phyloP scores from a whole-genome alignment of 2,329 filamentous ascomycete species.

The Ophiognomonia clavigignenti-juglandacearum region DNA sequence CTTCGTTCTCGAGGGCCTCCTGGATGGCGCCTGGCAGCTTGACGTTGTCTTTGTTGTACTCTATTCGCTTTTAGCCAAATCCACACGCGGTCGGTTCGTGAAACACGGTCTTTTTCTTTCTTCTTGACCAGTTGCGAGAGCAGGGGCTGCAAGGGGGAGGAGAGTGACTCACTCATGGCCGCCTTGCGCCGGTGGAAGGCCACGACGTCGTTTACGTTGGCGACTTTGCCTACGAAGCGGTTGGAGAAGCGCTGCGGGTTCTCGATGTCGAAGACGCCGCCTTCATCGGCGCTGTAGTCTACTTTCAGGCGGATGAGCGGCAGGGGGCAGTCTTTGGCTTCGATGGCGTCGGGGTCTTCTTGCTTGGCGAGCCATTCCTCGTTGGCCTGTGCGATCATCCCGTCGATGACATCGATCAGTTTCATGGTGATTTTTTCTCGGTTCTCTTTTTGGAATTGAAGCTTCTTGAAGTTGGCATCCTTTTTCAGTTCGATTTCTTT shows the following conservation, averaged over 20 bases:
- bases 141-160: too few species aligned
- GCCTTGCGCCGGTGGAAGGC: slow-evolving; percentile 89
- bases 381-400: slow-evolving; percentile 82
- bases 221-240: slow-evolving; percentile 82
- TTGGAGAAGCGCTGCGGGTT: slow-evolving; percentile 97
- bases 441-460: slow-evolving; percentile 81
- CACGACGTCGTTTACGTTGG: slow-evolving; percentile 90
- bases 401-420: slow-evolving; percentile 73
- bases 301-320: slow-evolving; percentile 87
- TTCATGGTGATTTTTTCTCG: slow-evolving; percentile 72
- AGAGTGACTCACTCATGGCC: slow-evolving; percentile 39
- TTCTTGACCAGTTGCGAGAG: too few species aligned
- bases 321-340: slow-evolving; percentile 61
- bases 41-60: slow-evolving; percentile 41
- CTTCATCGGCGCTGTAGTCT: slow-evolving; percentile 81
- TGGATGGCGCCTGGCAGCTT: slow-evolving; percentile 61
- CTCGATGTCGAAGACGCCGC: slow-evolving; percentile 82
- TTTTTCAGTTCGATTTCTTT: slow-evolving; percentile 73
- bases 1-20: slow-evolving; percentile 57
- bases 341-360: slow-evolving; percentile 52
- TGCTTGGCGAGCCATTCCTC: slow-evolving; percentile 77
- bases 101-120: too few species aligned
- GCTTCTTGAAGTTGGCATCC: slow-evolving; percentile 69
- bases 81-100: slow-evolving; percentile 10
- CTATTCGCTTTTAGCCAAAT: slow-evolving; percentile 19